Conservation (phyloP, 208 protist species). For the Trypanosoma melophagium region DNA sequence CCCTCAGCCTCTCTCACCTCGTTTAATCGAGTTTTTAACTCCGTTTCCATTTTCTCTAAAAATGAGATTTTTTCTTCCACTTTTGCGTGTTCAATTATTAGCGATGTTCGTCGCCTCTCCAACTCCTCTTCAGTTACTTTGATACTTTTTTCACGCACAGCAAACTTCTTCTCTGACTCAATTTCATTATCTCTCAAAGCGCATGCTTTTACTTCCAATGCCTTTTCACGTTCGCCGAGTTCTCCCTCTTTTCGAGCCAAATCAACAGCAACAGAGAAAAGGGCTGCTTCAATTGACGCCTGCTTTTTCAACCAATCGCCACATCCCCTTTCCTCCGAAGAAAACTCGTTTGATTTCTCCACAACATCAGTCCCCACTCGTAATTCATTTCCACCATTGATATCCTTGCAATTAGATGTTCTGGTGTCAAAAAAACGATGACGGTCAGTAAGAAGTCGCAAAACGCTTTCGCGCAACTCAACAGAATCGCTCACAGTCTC, state of each 20-base stretch:
- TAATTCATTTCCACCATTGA: too few relatives aligned
- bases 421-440: neutral
- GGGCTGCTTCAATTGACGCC: neutral
- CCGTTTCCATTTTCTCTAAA: neutral
- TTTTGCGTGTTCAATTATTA: neutral
- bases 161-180: neutral
- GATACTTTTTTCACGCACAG: neutral
- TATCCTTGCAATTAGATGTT: neutral
- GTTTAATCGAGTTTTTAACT: neutral
- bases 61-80: conserved; percentile 5
- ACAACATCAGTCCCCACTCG: neutral
- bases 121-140: neutral
- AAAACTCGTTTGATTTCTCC: too few relatives aligned
- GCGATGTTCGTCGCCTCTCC: neutral
- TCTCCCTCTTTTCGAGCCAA: conserved; percentile 10
- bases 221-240: neutral
- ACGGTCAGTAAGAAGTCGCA: conserved; percentile 6
- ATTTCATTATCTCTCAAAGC: conserved; percentile 1
- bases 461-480: neutral
- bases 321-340: neutral
- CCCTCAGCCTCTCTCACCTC: neutral
- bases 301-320: neutral
- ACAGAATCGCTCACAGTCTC: neutral
- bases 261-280: conserved; percentile 17
- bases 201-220: neutral